Percentiles rank a stretch among this genome's conserved stretches.
Conservation (phyloP, 2,329 filamentous ascomycete species). For the Diaporthe sp. region DNA sequence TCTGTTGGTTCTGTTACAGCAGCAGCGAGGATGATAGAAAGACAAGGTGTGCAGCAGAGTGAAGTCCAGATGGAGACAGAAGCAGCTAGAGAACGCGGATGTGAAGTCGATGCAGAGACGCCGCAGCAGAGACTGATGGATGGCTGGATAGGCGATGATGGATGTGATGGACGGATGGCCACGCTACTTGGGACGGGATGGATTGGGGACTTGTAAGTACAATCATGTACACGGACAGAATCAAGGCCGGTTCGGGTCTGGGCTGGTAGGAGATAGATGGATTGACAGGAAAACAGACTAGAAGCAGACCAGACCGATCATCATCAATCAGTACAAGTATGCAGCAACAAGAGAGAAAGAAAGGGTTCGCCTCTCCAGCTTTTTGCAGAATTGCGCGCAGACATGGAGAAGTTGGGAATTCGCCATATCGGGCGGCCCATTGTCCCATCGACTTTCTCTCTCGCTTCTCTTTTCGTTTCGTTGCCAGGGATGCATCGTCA, state of each 20-base stretch:
- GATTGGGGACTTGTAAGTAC: neutral
- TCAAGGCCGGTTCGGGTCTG: neutral
- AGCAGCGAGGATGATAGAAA: neutral
- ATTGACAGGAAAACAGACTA: neutral
- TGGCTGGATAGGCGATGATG: neutral
- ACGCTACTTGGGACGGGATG: constrained; percentile 9
- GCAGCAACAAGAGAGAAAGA: neutral
- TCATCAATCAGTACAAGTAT: too few relatives aligned
- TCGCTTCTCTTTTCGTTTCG: too few relatives aligned
- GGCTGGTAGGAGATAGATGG: neutral
- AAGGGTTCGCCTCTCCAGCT: neutral
- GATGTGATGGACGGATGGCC: neutral
- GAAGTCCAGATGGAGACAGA: constrained; percentile 1
- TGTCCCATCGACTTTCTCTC: neutral
- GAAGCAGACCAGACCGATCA: neutral
- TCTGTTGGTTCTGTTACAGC: neutral
- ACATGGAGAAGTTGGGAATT: constrained; percentile 30
- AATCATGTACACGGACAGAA: constrained; percentile 4
- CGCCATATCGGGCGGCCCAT: constrained; percentile 27
- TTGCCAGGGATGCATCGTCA: constrained; percentile 20
- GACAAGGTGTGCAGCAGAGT: neutral
- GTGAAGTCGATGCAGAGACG: constrained; percentile 21
- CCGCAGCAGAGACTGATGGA: neutral
- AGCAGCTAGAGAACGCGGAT: constrained; percentile 25
- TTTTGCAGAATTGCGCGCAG: neutral